Evolutionary conservation across 768 basidiomycete genomes (phyloP).

Genomic region (Tephrocybe sp.): DNA sequence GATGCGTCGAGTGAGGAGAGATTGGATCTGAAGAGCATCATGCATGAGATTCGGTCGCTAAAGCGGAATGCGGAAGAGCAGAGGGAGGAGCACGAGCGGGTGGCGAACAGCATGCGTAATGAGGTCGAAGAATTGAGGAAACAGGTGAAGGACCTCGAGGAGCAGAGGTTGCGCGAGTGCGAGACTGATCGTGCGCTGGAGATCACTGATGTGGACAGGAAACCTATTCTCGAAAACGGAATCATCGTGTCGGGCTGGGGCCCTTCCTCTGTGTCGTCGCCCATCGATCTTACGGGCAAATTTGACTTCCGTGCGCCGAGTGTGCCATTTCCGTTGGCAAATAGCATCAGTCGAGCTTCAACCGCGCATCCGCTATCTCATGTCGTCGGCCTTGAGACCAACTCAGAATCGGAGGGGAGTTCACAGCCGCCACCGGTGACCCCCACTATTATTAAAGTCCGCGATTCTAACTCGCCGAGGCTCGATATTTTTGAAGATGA

Average conservation of each 20-base stretch:
- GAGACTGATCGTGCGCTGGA: not conserved
- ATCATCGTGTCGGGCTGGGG: not conserved
- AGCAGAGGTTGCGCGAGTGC: not conserved
- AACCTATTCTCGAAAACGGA: not conserved
- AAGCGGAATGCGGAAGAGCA: not conserved
- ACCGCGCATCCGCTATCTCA: not conserved
- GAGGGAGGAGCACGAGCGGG: constrained; percentile 5
- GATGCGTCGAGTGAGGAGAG: not conserved
- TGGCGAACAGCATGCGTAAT: constrained; percentile 5
- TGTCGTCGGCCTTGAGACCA: not conserved
- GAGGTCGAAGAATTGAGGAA: constrained; percentile 14
- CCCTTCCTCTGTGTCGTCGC: not conserved
- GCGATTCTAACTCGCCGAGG: not conserved
- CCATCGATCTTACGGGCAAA: not conserved
- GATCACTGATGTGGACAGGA: not conserved
- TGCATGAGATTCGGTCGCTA: not conserved
- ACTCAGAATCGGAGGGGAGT: not conserved
- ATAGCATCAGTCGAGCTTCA: not conserved
- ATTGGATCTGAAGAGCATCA: not conserved
- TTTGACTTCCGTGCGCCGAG: not conserved
- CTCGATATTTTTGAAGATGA: not conserved
- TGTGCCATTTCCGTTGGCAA: not conserved
- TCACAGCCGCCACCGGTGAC: not conserved
- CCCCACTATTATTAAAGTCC: not conserved
- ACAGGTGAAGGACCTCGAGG: constrained; percentile 5